These are phyloP conservation scores for Setomelanomma holmii DNA, from an alignment of 2,329 filamentous ascomycete species.

Conservation along the genomic window DNA sequence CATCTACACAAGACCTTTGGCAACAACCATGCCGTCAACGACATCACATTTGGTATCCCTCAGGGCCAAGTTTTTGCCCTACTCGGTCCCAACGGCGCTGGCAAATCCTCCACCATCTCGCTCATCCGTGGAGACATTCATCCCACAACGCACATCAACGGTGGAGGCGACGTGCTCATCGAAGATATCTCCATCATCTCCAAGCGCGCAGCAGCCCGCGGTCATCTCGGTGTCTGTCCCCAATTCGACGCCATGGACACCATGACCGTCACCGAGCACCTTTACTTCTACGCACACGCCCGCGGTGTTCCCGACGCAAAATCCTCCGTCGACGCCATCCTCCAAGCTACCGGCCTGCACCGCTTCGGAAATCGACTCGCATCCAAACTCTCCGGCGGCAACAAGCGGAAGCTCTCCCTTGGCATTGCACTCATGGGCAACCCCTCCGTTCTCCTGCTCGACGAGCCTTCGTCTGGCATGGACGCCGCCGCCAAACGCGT, in stretches of 20 bases:
- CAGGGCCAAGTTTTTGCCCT: conserved; percentile 86
- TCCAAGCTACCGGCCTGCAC: conserved; percentile 80
- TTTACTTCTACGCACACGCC: conserved; percentile 85
- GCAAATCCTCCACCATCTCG: conserved; percentile 89
- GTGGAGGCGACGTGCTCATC: conserved; percentile 80
- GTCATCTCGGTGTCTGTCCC: conserved; percentile 87
- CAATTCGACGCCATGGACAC: conserved; percentile 79
- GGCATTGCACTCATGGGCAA: conserved; percentile 94
- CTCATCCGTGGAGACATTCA: conserved; percentile 87
- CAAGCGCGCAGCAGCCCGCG: conserved; percentile 73
- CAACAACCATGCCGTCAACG: conserved; percentile 77
- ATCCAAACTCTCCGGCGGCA: conserved; percentile 81
- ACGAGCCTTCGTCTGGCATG: conserved; percentile 88
- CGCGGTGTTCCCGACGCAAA: conserved; percentile 78
- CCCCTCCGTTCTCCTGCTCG: conserved; percentile 82
- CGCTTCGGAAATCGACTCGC: conserved; percentile 78
- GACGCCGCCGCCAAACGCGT: conserved; percentile 89
- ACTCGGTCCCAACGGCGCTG: conserved; percentile 88
- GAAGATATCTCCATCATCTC: conserved; percentile 78
- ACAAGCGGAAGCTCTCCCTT: conserved; percentile 89
- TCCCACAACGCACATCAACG: conserved; percentile 63
- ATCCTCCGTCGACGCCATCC: conserved; percentile 78
- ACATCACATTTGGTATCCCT: conserved; percentile 82
- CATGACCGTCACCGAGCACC: conserved; percentile 88
- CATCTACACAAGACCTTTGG: conserved; percentile 83